Percentiles rank a stretch among this genome's conserved stretches.
phyloP scores from a whole-genome alignment of 2,329 filamentous ascomycete genomes.

The Neopestalotiopsis rosae region DNA sequence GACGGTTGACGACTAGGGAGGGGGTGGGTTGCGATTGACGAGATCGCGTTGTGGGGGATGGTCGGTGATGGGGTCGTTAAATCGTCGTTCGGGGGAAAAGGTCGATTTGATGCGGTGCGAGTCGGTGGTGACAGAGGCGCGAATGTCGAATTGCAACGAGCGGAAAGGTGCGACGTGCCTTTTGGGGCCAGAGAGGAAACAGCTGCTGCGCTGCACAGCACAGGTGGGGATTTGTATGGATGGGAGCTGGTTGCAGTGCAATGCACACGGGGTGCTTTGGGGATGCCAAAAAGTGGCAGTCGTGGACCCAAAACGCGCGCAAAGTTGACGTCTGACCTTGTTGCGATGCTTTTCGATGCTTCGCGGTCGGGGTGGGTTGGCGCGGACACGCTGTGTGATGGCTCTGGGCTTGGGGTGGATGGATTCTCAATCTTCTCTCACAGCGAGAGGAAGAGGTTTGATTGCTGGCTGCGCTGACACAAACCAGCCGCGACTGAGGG shows the following conservation, averaged over 20 bases:
- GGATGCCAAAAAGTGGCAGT: slow-evolving; percentile 13
- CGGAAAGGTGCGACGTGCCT: slow-evolving; percentile 3
- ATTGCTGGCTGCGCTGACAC: slow-evolving; percentile 10
- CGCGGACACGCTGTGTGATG: slow-evolving; percentile 16
- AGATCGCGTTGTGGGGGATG: slow-evolving; percentile 6
- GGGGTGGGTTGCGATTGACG: not conserved
- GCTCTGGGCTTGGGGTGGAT: slow-evolving; percentile 17
- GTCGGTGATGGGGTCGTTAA: not conserved
- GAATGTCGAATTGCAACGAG: slow-evolving; percentile 11
- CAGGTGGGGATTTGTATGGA: not conserved
- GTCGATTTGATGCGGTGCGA: not conserved
- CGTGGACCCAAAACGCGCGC: slow-evolving; percentile 7
- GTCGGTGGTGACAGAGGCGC: slow-evolving; percentile 2
- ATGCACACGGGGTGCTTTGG: not conserved
- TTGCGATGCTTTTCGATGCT: slow-evolving; percentile 17
- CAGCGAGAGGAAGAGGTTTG: slow-evolving; percentile 13
- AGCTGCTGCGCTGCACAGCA: not conserved
- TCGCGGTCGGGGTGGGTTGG: slow-evolving; percentile 14
- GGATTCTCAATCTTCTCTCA: slow-evolving; percentile 14
- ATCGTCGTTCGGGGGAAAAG: not conserved
- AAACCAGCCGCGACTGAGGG: slow-evolving; percentile 9
- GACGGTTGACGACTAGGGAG: not conserved
- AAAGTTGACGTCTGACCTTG: slow-evolving; percentile 12
- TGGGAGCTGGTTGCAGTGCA: slow-evolving; percentile 9
- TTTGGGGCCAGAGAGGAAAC: slow-evolving; percentile 1